Conservation (phyloP, 345 rosid species). For the Excoecaria cochinchinensis region DNA sequence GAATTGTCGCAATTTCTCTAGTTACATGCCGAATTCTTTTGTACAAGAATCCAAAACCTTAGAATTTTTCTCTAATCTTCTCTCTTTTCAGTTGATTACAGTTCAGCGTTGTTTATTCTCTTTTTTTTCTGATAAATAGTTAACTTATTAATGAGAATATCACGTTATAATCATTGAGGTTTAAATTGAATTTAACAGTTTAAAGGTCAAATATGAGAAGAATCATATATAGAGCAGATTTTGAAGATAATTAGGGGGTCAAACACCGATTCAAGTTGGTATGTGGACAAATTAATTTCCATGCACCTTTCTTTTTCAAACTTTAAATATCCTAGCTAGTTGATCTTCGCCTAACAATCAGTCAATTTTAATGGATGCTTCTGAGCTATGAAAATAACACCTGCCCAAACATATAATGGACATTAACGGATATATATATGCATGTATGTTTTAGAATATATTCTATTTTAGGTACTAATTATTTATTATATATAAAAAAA, state of each 20-base stretch:
- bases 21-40: no score
- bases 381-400: slow-evolving; percentile 13
- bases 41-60: no score
- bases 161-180: background rate
- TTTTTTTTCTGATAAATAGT: background rate
- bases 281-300: background rate
- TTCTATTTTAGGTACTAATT: slow-evolving; percentile 3
- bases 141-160: background rate
- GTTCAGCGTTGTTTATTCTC: background rate
- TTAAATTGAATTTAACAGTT: background rate
- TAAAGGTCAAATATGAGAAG: background rate
- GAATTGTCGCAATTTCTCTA: no score
- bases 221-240: background rate
- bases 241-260: slow-evolving; percentile 5
- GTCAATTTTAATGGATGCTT: background rate
- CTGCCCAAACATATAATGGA: background rate
- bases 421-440: background rate
- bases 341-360: background rate
- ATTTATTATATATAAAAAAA: background rate
- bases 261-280: slow-evolving; percentile 28
- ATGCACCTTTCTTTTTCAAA: background rate
- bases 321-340: background rate
- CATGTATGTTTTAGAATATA: slow-evolving; percentile 13
- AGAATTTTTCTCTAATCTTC: no score
- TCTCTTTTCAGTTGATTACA: background rate